Percentiles rank a stretch among this genome's conserved stretches.
Conservation (phyloP, 2,329 filamentous ascomycete species). For the Esteya vermicola region DNA sequence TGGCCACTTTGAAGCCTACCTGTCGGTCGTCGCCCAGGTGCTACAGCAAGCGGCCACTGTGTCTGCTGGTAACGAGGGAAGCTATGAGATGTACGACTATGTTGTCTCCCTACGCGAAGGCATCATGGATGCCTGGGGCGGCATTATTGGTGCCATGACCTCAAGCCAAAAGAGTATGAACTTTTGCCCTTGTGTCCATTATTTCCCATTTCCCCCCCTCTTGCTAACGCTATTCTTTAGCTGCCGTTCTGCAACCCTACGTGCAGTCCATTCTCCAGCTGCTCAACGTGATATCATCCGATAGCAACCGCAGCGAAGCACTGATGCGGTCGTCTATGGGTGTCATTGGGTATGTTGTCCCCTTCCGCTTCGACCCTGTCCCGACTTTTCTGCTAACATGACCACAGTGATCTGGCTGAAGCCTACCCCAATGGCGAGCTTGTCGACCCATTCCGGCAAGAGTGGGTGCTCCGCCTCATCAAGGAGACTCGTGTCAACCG, state of each 20-base stretch:
- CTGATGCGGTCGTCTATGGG: conserved; percentile 92
- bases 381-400: conserved; percentile 1
- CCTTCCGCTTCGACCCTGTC: neutral
- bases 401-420: conserved; percentile 71
- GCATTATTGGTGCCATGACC: conserved; percentile 92
- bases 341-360: conserved; percentile 62
- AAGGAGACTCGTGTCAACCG: conserved; percentile 84
- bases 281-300: conserved; percentile 64
- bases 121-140: conserved; percentile 98
- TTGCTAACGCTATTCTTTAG: conserved; percentile 27
- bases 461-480: conserved; percentile 82
- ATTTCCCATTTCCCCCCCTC: conserved; percentile 7
- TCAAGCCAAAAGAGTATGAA: conserved; percentile 60
- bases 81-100: conserved; percentile 94
- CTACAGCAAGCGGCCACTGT: conserved; percentile 85
- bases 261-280: conserved; percentile 79
- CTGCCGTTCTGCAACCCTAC: conserved; percentile 58
- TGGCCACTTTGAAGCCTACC: conserved; percentile 82
- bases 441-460: conserved; percentile 68
- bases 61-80: conserved; percentile 61
- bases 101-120: conserved; percentile 88
- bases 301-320: conserved; percentile 80
- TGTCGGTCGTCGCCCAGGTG: conserved; percentile 83
- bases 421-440: conserved; percentile 87
- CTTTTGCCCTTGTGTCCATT: no score